A percentile compares a stretch with the other conserved stretches of the same genome.
These are phyloP conservation scores for Aspergillus terreus DNA, from an alignment of 2,329 filamentous ascomycete genomes.

Conservation along the genomic window DNA sequence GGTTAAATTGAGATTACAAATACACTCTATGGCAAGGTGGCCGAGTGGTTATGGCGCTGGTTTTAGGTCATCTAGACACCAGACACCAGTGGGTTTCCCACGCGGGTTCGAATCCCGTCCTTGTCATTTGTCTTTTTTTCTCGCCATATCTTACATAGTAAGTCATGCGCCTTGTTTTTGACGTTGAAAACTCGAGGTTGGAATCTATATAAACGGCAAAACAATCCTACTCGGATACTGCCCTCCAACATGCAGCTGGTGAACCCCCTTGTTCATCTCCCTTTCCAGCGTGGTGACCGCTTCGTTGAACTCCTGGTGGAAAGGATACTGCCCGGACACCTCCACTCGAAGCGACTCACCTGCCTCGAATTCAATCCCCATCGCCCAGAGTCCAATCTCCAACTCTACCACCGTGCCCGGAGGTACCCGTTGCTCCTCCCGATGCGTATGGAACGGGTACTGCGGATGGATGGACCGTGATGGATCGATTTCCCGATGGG, in stretches of 20 bases:
- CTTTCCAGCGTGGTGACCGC: constrained; percentile 40
- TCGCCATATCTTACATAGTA: too few relatives aligned
- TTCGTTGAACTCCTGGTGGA: constrained; percentile 38
- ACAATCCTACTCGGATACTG: constrained; percentile 38
- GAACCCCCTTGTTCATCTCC: constrained; percentile 40
- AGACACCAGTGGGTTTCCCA: too few relatives aligned
- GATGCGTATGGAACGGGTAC: constrained; percentile 39
- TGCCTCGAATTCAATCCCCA: constrained; percentile 45
- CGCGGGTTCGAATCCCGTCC: too few relatives aligned
- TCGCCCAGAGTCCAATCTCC: constrained; percentile 48
- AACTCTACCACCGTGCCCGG: constrained; percentile 43
- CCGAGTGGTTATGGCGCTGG: too few relatives aligned
- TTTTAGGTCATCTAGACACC: too few relatives aligned
- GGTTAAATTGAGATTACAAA: too few relatives aligned
- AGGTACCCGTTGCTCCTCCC: constrained; percentile 38
- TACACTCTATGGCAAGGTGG: too few relatives aligned
- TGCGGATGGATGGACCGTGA: constrained; percentile 29
- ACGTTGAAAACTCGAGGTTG: too few relatives aligned
- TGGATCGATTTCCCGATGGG: constrained; percentile 38
- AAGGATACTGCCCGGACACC: constrained; percentile 32
- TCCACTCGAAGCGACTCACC: constrained; percentile 29
- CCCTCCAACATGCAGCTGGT: constrained; percentile 37
- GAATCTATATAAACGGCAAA: constrained; percentile 29
- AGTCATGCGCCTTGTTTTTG: too few relatives aligned
- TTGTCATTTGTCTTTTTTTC: too few relatives aligned